Base-by-base conservation (phyloP, 805 yeast genomes). In the Clavispora fructus region DNA sequence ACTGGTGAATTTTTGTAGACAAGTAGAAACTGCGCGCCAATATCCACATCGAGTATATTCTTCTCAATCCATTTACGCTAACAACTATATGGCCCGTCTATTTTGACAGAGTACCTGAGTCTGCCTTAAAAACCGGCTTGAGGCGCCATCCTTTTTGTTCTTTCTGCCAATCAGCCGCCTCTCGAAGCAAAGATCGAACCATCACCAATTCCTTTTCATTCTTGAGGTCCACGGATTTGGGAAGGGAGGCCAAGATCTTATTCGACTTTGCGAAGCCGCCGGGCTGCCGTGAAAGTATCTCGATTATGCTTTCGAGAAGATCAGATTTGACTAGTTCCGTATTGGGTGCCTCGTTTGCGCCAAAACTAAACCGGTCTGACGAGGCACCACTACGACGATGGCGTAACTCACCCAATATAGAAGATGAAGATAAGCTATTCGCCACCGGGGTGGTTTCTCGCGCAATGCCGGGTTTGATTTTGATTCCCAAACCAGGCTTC, bases 121-220 rank as follows among this genome's bases (percentile, higher is more conserved):
- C 27, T 40, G 33, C 2, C 12, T 25, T 37, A n/a, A 57, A 64
- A 7, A 81, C 89, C 1, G 71, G 72, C 52, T 82, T 80, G 30
- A 88, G 65, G 1, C 58, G 60, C 96, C 96, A 88, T 0, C 83
- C 85, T 45, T 77, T 75, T 35, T 62, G 65, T 1, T 46, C 55
- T n/a, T 67, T 63, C 51, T 83, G 79, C 90, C 95, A 90, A 1
- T 57, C 63, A 2, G 94, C 86, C 17, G 87, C 77, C 35, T 79
- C 74, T 40, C 79, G 77, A 43, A 90, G 62, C 76, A 90, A 74
- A 0, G 88, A 82, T 37, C 96, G 68, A 4, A 87, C 71, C 44
- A 78, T 68, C 6, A 82, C 69, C 28, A 86, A 78, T 19, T 82
- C 84, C 41, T 75, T 73, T 35, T 78, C 79, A 31, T 55, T 51